These are phyloP conservation scores for Kodamaea fukazawae DNA, from an alignment of 805 yeast species.

Conservation along the genomic window DNA sequence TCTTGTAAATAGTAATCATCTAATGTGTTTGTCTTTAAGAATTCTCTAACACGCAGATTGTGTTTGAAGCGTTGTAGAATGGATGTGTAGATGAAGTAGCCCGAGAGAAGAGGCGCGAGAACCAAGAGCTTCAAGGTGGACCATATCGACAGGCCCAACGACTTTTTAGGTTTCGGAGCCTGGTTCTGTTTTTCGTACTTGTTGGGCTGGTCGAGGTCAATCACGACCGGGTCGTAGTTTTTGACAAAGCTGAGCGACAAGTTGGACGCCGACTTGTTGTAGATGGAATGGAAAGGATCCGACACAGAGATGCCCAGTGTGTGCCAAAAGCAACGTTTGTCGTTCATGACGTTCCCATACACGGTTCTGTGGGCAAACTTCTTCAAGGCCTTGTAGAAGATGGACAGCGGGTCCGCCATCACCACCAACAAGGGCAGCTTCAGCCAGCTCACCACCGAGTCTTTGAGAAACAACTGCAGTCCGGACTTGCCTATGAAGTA, in stretches of 20 bases:
- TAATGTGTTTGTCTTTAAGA: constrained; percentile 32
- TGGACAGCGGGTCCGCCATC: constrained; percentile 63
- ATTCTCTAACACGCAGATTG: constrained; percentile 25
- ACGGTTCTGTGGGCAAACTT: constrained; percentile 52
- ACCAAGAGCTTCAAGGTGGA: constrained; percentile 18
- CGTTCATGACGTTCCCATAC: constrained; percentile 77
- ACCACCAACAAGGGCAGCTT: constrained; percentile 55
- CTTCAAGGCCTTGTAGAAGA: constrained; percentile 55
- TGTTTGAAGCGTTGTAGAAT: constrained; percentile 35
- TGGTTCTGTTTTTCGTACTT: constrained; percentile 12
- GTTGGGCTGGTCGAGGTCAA: constrained; percentile 50
- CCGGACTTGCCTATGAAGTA: constrained; percentile 69
- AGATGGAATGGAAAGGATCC: constrained; percentile 60
- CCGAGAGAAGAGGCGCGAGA: constrained; percentile 61
- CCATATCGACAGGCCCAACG: not conserved
- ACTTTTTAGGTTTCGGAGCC: not conserved
- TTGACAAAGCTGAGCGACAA: constrained; percentile 44
- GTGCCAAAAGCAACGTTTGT: constrained; percentile 80
- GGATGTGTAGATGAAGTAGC: constrained; percentile 50
- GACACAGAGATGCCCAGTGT: constrained; percentile 65
- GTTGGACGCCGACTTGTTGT: constrained; percentile 35
- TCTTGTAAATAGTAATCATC: constrained; percentile 19
- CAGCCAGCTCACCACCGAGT: constrained; percentile 15
- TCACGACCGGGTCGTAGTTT: constrained; percentile 55
- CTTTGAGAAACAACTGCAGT: constrained; percentile 66